Conservation (phyloP, 768 basidiomycete genomes). For the Trametes meyenii region DNA sequence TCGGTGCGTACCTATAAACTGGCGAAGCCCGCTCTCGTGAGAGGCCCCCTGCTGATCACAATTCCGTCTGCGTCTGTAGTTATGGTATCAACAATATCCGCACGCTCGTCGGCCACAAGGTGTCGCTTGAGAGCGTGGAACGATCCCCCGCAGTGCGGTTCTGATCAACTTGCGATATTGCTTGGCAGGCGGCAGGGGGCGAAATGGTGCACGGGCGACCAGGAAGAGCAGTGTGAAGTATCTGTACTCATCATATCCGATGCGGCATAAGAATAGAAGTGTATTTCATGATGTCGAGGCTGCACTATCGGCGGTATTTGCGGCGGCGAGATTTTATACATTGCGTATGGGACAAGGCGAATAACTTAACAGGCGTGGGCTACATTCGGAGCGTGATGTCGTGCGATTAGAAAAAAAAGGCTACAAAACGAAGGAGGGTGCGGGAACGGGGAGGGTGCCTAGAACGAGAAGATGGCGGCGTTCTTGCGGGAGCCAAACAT, state of each 20-base stretch:
- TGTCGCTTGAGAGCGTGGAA: conserved; percentile 86
- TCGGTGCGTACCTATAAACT: conserved; percentile 54
- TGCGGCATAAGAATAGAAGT: conserved; percentile 9
- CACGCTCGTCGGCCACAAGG: conserved; percentile 96
- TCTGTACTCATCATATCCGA: conserved; percentile 8
- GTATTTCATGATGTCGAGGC: conserved; percentile 5
- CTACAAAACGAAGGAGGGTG: neutral
- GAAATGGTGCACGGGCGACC: neutral
- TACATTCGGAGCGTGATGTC: neutral
- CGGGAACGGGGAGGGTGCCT: conserved; percentile 18
- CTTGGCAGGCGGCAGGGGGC: neutral
- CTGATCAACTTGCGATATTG: conserved; percentile 34
- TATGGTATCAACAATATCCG: conserved; percentile 98
- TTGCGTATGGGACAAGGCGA: neutral
- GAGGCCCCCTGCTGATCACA: neutral
- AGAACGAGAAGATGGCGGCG: conserved; percentile 86
- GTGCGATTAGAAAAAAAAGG: neutral
- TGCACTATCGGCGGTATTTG: neutral
- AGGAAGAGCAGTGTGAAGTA: conserved; percentile 3
- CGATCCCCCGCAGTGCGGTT: conserved; percentile 90
- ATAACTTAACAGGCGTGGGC: neutral
- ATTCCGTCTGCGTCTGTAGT: conserved; percentile 40
- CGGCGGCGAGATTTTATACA: neutral
- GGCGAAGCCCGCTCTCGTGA: neutral
- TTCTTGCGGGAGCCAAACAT: conserved; percentile 84